Conservation (phyloP, 805 yeast genomes). For the Ogataea parapolymorpha region DNA sequence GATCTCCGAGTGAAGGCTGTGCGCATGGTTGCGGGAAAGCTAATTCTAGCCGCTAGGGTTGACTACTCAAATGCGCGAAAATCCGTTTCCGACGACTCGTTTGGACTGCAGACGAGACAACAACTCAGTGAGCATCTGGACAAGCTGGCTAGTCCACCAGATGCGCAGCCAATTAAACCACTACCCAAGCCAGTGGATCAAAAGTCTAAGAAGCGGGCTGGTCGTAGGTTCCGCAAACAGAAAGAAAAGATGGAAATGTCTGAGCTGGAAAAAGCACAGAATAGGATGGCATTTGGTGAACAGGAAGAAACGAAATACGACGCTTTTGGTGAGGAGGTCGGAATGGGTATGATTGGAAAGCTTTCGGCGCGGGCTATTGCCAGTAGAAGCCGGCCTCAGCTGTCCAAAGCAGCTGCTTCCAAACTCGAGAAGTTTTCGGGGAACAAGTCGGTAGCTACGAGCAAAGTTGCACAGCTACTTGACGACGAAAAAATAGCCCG, state of each 20-base stretch:
- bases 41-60: slow-evolving; percentile 77
- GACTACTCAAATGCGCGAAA: slow-evolving; percentile 49
- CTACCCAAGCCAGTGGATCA: slow-evolving; percentile 70
- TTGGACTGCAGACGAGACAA: slow-evolving; percentile 56
- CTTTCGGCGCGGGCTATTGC: slow-evolving; percentile 22
- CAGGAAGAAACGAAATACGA: slow-evolving; percentile 61
- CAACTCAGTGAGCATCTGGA: slow-evolving; percentile 66
- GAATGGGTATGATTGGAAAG: slow-evolving; percentile 67
- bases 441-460: slow-evolving; percentile 19
- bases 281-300: slow-evolving; percentile 79
- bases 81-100: slow-evolving; percentile 23
- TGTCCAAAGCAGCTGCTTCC: slow-evolving; percentile 14
- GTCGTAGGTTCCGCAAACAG: slow-evolving; percentile 71
- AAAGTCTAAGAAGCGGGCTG: slow-evolving; percentile 82
- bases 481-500: slow-evolving; percentile 6
- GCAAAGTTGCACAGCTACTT: slow-evolving; percentile 13
- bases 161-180: slow-evolving; percentile 61
- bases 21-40: slow-evolving; percentile 75
- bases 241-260: slow-evolving; percentile 80
- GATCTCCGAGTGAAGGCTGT: slow-evolving; percentile 65
- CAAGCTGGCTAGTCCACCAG: slow-evolving; percentile 77
- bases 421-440: slow-evolving; percentile 16
- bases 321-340: slow-evolving; percentile 75
- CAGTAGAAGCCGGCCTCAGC: slow-evolving; percentile 10
- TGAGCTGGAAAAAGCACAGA: slow-evolving; percentile 78